Percentiles rank a stretch among this genome's conserved stretches.
These are phyloP conservation scores for Cutaneotrichosporon curvatum DNA, from an alignment of 1,284 basidiomycete species.

Conservation along the genomic window DNA sequence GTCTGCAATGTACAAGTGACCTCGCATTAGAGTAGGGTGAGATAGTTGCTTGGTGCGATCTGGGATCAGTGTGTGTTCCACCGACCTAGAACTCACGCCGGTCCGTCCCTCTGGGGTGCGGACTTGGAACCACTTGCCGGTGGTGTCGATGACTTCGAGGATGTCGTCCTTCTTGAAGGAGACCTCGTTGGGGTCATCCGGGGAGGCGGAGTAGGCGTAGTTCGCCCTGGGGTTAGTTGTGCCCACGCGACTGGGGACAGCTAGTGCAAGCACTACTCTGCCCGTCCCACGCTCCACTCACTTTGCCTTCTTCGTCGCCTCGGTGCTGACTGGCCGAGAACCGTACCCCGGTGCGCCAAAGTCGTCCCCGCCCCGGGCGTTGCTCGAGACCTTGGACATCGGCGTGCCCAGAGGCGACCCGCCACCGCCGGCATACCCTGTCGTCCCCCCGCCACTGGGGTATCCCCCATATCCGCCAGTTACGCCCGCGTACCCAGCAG, in stretches of 20 bases:
- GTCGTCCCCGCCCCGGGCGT: too few species aligned
- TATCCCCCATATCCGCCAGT: conserved; percentile 13
- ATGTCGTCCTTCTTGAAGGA: conserved; percentile 90
- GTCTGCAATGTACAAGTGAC: background rate
- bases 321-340: too few species aligned
- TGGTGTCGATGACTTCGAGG: conserved; percentile 86
- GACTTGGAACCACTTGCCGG: conserved; percentile 95
- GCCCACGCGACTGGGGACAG: too few species aligned
- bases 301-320: too few species aligned
- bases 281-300: too few species aligned
- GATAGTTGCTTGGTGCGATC: conserved; percentile 44
- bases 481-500: background rate
- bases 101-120: conserved; percentile 68
- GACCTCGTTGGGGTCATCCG: conserved; percentile 94
- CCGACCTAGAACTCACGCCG: conserved; percentile 51
- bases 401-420: too few species aligned
- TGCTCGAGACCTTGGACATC: too few species aligned
- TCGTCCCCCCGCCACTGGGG: conserved; percentile 6
- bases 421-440: too few species aligned
- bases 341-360: too few species aligned
- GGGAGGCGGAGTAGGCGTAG: conserved; percentile 70
- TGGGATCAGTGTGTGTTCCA: conserved; percentile 9
- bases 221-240: conserved; percentile 28
- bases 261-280: too few species aligned
- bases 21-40: conserved; percentile 27